A percentile compares a stretch with the other conserved stretches of the same genome.
These are phyloP conservation scores for Giardia muris DNA, from an alignment of 208 protist genomes.

Conservation along the genomic window DNA sequence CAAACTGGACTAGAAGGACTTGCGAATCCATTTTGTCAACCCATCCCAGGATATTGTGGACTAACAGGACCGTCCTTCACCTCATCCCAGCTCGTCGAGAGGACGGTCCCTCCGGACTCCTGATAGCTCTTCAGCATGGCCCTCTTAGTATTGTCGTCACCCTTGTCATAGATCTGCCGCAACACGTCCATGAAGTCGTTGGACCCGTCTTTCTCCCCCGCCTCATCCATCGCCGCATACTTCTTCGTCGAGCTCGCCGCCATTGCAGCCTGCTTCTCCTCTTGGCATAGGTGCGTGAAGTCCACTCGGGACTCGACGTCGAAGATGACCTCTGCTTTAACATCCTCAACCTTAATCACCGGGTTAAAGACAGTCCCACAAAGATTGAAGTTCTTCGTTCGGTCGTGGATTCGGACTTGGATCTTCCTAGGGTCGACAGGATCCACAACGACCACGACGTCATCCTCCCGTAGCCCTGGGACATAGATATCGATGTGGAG, in stretches of 20 bases:
- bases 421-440: not conserved
- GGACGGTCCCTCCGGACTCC: conserved; percentile 73
- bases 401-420: not conserved
- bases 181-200: not conserved
- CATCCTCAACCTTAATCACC: not conserved
- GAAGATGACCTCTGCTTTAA: not conserved
- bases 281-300: not conserved
- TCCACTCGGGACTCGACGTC: not conserved
- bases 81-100: conserved; percentile 80
- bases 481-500: not conserved
- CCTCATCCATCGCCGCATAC: not conserved
- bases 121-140: conserved; percentile 30
- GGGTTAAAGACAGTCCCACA: not conserved
- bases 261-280: not conserved
- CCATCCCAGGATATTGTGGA: not conserved
- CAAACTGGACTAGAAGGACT: no score
- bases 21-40: no score
- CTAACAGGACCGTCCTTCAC: conserved; percentile 50
- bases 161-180: not conserved
- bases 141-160: not conserved
- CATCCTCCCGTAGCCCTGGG: not conserved
- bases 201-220: not conserved
- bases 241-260: not conserved
- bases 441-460: not conserved
- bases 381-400: not conserved